These are phyloP conservation scores for Rhodotorula graminis DNA, from an alignment of 768 basidiomycete species.

Conservation along the genomic window DNA sequence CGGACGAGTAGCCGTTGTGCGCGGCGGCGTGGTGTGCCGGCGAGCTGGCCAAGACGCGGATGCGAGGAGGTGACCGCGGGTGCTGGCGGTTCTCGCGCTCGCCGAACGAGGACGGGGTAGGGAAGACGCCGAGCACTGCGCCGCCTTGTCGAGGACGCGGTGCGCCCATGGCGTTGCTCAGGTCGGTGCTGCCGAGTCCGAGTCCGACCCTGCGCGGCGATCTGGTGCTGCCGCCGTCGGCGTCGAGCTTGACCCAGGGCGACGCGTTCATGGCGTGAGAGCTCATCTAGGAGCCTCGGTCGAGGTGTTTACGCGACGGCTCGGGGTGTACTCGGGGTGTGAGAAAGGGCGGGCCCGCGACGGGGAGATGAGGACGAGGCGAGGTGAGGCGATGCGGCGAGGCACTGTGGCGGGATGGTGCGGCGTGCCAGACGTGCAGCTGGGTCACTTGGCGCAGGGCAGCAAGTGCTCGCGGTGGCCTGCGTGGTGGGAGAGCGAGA, in stretches of 20 bases:
- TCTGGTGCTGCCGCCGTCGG: accelerated
- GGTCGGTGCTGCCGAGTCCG: not conserved
- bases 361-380: too few species aligned
- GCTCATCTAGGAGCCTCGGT: not conserved
- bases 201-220: not conserved
- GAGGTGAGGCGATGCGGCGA: too few species aligned
- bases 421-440: too few species aligned
- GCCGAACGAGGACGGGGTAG: not conserved
- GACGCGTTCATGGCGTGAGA: not conserved
- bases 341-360: too few species aligned
- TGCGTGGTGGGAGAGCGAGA: too few species aligned
- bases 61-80: not conserved
- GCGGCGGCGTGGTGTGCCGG: not conserved
- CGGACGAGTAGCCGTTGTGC: not conserved
- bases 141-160: not conserved
- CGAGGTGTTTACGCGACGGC: too few species aligned
- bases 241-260: not conserved
- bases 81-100: not conserved
- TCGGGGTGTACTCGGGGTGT: not conserved
- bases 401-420: too few species aligned
- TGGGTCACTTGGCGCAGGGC: too few species aligned
- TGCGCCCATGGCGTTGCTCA: not conserved
- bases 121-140: not conserved
- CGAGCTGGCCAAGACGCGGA: not conserved
- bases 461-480: too few species aligned